Evolutionary conservation across 257 asterid genomes (phyloP), one percentile per base, ranked within the genome.

Genomic region (Craterostigma plantagineum): DNA sequence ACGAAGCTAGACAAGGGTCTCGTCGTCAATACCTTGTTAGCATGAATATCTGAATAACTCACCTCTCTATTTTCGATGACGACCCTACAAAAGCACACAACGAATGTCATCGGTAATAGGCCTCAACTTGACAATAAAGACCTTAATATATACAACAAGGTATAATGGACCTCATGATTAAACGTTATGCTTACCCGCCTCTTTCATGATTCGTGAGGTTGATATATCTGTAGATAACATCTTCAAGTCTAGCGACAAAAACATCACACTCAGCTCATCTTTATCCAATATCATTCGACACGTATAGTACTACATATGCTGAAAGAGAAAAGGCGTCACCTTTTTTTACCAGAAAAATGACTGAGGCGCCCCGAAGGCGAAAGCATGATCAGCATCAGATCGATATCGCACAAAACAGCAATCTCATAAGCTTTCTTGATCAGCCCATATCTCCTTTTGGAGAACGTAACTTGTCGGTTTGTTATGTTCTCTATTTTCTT

Each of bases 371-470:
- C 81, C 7, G 93, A 80, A 8, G 81, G 72, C 13, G 93, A 80
- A 27, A 73, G 60, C 84, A 76, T 73, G 14, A 80, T 64, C 40
- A 80, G 56, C 35, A 84, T 75, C 11, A 80, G 57, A 53, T 80
- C 93, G 17, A 80, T 80, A 16, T 76, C 93, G 13, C 93, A 76
- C 3, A 80, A 33, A 16, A 80, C 74, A 0, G 93, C 81, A 1
- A 80, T 70, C 50, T 80, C 93, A 15, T 80, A 80, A 35, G 93
- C 93, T 42, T 80, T 80, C 38, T 80, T 80, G 0, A 80, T 75
- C 53, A 80, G 70, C 0, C 93, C 93, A 56, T 76, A 76, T 57
- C 93, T 67, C 3, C 93, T 78, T 63, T 80, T 80, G n/a, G 93
- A 80, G 61, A 76, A 80, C 0, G 93, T 80, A 27, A 76, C 93